Evolutionary conservation across 768 basidiomycete species (phyloP), one percentile per base, ranked within the genome.

Genomic region (Cystofilobasidium macerans): DNA sequence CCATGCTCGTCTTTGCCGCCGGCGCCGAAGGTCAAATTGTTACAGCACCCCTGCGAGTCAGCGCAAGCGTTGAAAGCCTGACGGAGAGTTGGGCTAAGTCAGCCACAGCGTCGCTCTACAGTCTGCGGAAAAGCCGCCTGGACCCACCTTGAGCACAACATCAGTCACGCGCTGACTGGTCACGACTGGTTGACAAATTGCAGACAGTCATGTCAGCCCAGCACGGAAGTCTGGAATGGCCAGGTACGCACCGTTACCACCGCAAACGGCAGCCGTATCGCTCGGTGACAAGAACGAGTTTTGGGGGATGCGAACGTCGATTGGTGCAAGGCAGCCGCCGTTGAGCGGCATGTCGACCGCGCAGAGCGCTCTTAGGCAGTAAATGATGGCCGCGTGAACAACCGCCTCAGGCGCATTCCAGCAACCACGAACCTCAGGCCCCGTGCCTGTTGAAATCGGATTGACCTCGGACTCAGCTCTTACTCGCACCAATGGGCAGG

Each of bases 301-400:
- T 12, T 58, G 35, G 6, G 71, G 71, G 53, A 65, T 65, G n/a
- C 36, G 20, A 11, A 65, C 36, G n/a, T 28, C 20, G 24, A 64
- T 53, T 1, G 62, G 62, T 3, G 35, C 54, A 20, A 68, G 45
- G 26, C 58, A 57, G 13, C 63, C 63, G n/a, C 33, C 32, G 33
- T 64, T 64, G n/a, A 68, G 57, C 1, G 67, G 67, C 28, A 68
- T 68, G n/a, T 58, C 57, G 4, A 48, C 47, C 1, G 16, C 62
- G 22, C 33, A 35, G 61, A 68, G 58, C 22, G 67, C 45, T 2
- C 67, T 12, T 3, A 68, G 36, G 22, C 61, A 68, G 69, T 75
- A 75, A 62, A 74, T 74, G 70, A 75, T 40, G 48, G 71, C 61
- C 1, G 60, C 45, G 62, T 72, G 56, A 20, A 59, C 43, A 22